These are phyloP conservation scores for Leccinellum rugosiceps DNA, from an alignment of 768 basidiomycete species.

Conservation along the genomic window DNA sequence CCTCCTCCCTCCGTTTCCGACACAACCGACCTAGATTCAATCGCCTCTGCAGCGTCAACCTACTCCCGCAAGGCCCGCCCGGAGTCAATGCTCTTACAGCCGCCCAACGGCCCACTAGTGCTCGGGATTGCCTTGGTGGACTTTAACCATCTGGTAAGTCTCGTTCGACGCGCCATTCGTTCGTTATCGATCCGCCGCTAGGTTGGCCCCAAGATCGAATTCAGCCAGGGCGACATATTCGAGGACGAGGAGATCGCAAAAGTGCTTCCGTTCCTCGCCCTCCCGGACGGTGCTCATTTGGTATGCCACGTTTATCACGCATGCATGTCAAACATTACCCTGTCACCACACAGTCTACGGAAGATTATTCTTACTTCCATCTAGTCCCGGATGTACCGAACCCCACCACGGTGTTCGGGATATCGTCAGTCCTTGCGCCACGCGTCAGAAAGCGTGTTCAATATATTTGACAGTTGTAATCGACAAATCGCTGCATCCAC, in stretches of 20 bases:
- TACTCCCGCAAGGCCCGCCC: conserved; percentile 67
- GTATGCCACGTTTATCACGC: conserved; percentile 36
- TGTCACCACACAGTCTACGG: conserved; percentile 32
- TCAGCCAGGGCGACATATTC: conserved; percentile 72
- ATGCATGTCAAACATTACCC: conserved; percentile 9
- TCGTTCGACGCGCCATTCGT: background rate
- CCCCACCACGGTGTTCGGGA: conserved; percentile 88
- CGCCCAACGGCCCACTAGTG: conserved; percentile 56
- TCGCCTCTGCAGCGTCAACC: conserved; percentile 58
- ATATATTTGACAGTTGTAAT: conserved; percentile 63
- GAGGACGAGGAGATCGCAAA: conserved; percentile 82
- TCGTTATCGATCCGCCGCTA: conserved; percentile 32
- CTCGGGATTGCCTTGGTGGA: conserved; percentile 91
- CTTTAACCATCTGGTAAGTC: conserved; percentile 84
- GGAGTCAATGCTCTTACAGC: conserved; percentile 69
- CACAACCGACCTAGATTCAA: conserved; percentile 52
- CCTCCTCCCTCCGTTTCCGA: conserved; percentile 50
- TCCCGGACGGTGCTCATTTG: conserved; percentile 96
- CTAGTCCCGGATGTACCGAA: conserved; percentile 68
- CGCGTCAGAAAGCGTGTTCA: background rate
- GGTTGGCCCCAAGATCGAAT: conserved; percentile 93
- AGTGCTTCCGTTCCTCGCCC: conserved; percentile 89
- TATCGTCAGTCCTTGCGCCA: conserved; percentile 55
- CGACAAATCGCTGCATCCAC: conserved; percentile 85
- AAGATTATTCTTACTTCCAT: conserved; percentile 98